phyloP scores from a whole-genome alignment of 495 filamentous ascomycete genomes.

The Friedmanniomyces endolithicus region DNA sequence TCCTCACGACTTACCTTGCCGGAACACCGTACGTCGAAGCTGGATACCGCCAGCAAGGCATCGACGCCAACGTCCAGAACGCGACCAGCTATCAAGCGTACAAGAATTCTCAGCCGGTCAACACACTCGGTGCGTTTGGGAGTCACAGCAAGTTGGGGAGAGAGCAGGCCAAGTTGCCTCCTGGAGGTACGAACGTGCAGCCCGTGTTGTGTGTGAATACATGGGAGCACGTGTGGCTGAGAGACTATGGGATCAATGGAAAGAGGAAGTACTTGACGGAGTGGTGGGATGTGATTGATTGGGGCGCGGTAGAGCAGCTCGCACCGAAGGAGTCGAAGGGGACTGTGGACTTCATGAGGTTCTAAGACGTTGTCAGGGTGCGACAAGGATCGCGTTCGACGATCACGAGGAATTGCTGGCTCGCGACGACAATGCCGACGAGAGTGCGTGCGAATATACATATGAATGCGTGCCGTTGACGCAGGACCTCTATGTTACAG shows the following conservation, averaged over 20 bases:
- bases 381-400: not conserved
- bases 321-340: not conserved
- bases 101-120: slow-evolving; percentile 20
- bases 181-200: slow-evolving; percentile 55
- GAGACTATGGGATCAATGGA: slow-evolving; percentile 67
- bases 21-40: slow-evolving; percentile 77
- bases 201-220: slow-evolving; percentile 86
- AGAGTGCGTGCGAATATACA: no score
- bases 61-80: slow-evolving; percentile 65
- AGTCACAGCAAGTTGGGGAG: slow-evolving; percentile 2
- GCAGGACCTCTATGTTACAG: no score
- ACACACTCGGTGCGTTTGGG: slow-evolving; percentile 39
- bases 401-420: not conserved
- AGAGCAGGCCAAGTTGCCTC: slow-evolving; percentile 34
- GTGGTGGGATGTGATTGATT: slow-evolving; percentile 85
- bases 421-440: no score
- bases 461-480: no score
- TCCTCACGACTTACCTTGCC: slow-evolving; percentile 82
- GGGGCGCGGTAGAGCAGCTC: slow-evolving; percentile 47
- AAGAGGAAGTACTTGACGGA: slow-evolving; percentile 62
- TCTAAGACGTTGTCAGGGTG: not conserved
- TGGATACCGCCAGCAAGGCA: slow-evolving; percentile 64
- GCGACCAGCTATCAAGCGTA: not conserved
- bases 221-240: slow-evolving; percentile 90
- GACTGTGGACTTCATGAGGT: slow-evolving; percentile 2